Base-by-base conservation (phyloP, 768 basidiomycete genomes). In the Royoungia palumana region DNA sequence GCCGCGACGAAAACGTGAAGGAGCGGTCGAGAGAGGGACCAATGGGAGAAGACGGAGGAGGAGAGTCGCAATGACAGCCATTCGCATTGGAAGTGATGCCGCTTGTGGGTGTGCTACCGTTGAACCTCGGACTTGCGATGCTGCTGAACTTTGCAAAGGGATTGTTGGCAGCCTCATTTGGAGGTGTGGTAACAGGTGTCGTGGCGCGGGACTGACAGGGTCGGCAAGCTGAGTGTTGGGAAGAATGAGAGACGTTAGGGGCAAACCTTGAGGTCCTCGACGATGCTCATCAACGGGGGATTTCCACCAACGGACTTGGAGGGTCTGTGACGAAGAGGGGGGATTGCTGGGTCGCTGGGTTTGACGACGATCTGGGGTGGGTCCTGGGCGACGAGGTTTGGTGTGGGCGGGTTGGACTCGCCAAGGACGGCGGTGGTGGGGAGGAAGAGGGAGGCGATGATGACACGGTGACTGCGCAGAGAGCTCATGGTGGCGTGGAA, bases 401-500 rank as follows among this genome's bases (percentile, higher is more conserved):
- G 80, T 0, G 82, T 81, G 1, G 79, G 59, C 0, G 78, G 77
- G 13, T 69, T 64, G 0, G 81, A 81, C 49, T 72, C 70, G 63
- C 78, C 81, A 35, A 82, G 70, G 38, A 83, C 79, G 36, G 81
- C 80, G 32, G 88, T 87, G 50, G 79, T 80, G 32, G 89, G 89
- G 30, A 91, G 81, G 63, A 92, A 90, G 50, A 91, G 81, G n/a
- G 86, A 85, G 14, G 88, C 89, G 65, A 92, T 83, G 65, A 91
- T 73, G 46, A 87, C 76, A 27, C 89, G 74, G 65, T 87, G 85
- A 67, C 81, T 80, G 47, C 83, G 75, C 61, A 89, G 78, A 32
- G 87, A 83, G 63, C 76, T 76, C 87, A 89, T 89, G 27, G 38
- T 37, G 10, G 28, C 3, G 4, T 12, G 34, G 6, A 1, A 25